Percentiles rank a stretch among this genome's conserved stretches.
Evolutionary conservation across 352 stramenopile genomes (phyloP).

Genomic region (Phytophthora citricola): DNA sequence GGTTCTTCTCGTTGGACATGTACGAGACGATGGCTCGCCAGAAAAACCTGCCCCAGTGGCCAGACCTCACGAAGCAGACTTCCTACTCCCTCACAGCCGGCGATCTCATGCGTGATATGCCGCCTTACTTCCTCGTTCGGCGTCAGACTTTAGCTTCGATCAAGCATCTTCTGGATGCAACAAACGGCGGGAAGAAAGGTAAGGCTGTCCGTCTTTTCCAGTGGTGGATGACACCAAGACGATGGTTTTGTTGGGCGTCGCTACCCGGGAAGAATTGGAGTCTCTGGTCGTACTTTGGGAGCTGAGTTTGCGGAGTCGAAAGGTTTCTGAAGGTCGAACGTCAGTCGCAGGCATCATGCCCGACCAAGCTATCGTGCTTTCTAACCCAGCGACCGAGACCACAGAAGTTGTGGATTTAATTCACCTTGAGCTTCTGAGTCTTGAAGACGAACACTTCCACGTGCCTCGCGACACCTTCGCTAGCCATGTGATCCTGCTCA

Average conservation of each 20-base stretch:
- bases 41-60: constrained; percentile 84
- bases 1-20: constrained; percentile 81
- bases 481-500: constrained; percentile 79
- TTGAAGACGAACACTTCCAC: constrained; percentile 75
- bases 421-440: constrained; percentile 55
- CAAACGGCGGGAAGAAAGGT: constrained; percentile 30
- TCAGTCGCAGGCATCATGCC: constrained; percentile 37
- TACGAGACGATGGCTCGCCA: constrained; percentile 86
- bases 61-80: constrained; percentile 76
- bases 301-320: constrained; percentile 41
- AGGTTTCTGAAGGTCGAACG: constrained; percentile 4
- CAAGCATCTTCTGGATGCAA: constrained; percentile 47
- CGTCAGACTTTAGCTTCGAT: constrained; percentile 64
- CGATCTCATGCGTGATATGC: constrained; percentile 72
- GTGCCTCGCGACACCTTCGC: constrained; percentile 72
- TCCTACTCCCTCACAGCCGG: constrained; percentile 77
- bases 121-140: constrained; percentile 51
- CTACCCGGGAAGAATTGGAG: constrained; percentile 69
- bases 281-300: constrained; percentile 67
- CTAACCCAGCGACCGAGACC: constrained; percentile 36
- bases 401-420: constrained; percentile 62
- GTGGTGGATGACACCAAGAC: constrained; percentile 69
- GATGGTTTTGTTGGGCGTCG: constrained; percentile 72
- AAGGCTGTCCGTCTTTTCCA: constrained; percentile 59
- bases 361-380: constrained; percentile 42